phyloP scores from a whole-genome alignment of 2,329 filamentous ascomycete genomes.

The Fusarium sp. region DNA sequence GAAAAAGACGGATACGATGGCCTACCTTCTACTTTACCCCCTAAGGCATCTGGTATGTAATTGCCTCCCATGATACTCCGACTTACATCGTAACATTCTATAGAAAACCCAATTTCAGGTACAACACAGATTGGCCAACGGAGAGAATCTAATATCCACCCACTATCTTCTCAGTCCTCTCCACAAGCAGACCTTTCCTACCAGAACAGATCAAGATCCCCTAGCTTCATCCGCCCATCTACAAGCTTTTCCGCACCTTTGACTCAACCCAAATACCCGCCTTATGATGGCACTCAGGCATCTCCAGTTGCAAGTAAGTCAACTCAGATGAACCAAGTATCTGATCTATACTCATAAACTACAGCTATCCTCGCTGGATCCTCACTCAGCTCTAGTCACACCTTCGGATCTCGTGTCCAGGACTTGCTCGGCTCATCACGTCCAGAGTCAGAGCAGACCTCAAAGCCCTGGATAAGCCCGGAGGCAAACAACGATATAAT shows the following conservation, averaged over 20 bases:
- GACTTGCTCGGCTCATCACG: slow-evolving; percentile 43
- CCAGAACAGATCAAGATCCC: slow-evolving; percentile 38
- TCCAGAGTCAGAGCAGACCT: slow-evolving; percentile 22
- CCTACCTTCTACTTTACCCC: slow-evolving; percentile 22
- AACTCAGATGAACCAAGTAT: rapidly evolving
- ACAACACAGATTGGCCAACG: slow-evolving; percentile 12
- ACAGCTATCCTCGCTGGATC: slow-evolving; percentile 46
- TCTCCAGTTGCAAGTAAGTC: slow-evolving; percentile 45
- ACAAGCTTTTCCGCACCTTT: slow-evolving; percentile 45
- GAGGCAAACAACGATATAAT: slow-evolving; percentile 35
- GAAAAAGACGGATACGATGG: slow-evolving; percentile 42
- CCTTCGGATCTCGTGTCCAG: slow-evolving; percentile 45
- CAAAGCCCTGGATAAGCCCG: slow-evolving; percentile 39
- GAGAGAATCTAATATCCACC: slow-evolving; percentile 23
- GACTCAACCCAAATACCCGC: slow-evolving; percentile 17
- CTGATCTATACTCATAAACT: neutral
- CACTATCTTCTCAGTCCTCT: slow-evolving; percentile 36
- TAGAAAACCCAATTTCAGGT: slow-evolving; percentile 15
- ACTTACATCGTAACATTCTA: slow-evolving; percentile 13
- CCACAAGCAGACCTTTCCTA: slow-evolving; percentile 35
- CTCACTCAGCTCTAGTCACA: slow-evolving; percentile 46
- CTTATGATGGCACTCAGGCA: slow-evolving; percentile 20
- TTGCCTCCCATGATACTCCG: rapidly evolving
- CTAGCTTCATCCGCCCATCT: slow-evolving; percentile 44
- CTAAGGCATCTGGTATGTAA: slow-evolving; percentile 32